phyloP scores from a whole-genome alignment of 257 asterid species.

The Solanum medicagineum region DNA sequence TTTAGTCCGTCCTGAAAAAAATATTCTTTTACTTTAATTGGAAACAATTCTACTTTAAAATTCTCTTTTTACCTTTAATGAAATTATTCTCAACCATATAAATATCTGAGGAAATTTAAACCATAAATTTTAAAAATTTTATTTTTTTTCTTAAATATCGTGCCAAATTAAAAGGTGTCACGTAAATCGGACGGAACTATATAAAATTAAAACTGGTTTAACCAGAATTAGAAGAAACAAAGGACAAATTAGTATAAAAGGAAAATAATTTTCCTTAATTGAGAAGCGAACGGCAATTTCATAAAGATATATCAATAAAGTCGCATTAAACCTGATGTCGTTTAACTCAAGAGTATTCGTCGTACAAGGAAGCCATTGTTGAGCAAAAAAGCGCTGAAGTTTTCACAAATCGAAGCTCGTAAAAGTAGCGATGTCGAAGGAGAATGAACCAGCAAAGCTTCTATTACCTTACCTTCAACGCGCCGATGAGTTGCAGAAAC shows the following conservation, averaged over 20 bases:
- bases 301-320: background rate
- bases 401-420: background rate
- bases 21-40: too few relatives aligned
- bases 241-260: background rate
- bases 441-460: constrained; percentile 34
- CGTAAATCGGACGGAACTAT: too few relatives aligned
- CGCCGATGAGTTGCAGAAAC: constrained; percentile 42
- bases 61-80: too few relatives aligned
- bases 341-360: background rate
- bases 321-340: background rate
- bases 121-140: too few relatives aligned
- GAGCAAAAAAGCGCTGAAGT: background rate
- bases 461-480: constrained; percentile 35
- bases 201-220: too few relatives aligned
- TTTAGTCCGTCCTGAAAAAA: too few relatives aligned
- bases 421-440: constrained; percentile 17
- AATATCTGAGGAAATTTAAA: too few relatives aligned
- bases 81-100: too few relatives aligned
- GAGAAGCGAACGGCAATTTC: background rate
- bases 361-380: background rate
- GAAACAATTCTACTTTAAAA: too few relatives aligned
- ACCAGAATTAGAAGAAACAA: too few relatives aligned
- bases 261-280: background rate
- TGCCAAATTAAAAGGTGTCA: too few relatives aligned
- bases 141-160: too few relatives aligned